Conservation (phyloP, 805 yeast genomes). For the Pichia gijzeniarum region DNA sequence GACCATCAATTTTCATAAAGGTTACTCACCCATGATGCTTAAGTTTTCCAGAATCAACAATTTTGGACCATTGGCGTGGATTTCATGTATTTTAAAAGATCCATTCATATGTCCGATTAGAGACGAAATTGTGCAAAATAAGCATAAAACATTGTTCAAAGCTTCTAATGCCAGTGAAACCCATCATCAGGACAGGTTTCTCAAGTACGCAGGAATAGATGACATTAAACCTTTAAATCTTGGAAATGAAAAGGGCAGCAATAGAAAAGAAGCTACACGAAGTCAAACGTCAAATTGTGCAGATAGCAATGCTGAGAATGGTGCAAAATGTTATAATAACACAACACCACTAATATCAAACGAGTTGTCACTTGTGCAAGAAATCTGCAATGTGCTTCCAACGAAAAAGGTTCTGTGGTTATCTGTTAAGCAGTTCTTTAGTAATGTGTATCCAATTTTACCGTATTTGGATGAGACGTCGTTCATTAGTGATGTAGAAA, state of each 20-base stretch:
- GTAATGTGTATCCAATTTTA: slow-evolving; percentile 38
- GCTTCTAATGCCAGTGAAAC: slow-evolving; percentile 10
- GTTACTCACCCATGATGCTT: slow-evolving; percentile 37
- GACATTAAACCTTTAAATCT: slow-evolving; percentile 30
- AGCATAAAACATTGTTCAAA: slow-evolving; percentile 12
- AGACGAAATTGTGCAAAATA: slow-evolving; percentile 24
- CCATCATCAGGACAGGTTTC: slow-evolving; percentile 27
- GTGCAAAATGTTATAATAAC: background rate
- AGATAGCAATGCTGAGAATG: background rate
- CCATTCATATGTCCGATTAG: slow-evolving; percentile 31
- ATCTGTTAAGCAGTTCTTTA: slow-evolving; percentile 38
- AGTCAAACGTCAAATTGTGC: background rate
- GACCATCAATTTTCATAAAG: slow-evolving; percentile 35
- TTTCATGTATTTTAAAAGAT: slow-evolving; percentile 44
- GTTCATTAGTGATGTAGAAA: slow-evolving; percentile 30
- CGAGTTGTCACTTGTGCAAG: slow-evolving; percentile 21
- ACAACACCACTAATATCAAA: slow-evolving; percentile 7
- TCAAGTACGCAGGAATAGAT: slow-evolving; percentile 34
- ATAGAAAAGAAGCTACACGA: background rate
- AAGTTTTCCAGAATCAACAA: slow-evolving; percentile 37
- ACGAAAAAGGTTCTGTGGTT: slow-evolving; percentile 39
- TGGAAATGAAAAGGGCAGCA: background rate
- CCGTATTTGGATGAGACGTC: slow-evolving; percentile 40
- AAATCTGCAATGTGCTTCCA: slow-evolving; percentile 37
- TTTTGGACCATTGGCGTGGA: slow-evolving; percentile 49